Evolutionary conservation across 345 rosid species (phyloP).

Genomic region (Dovyalis caffra): DNA sequence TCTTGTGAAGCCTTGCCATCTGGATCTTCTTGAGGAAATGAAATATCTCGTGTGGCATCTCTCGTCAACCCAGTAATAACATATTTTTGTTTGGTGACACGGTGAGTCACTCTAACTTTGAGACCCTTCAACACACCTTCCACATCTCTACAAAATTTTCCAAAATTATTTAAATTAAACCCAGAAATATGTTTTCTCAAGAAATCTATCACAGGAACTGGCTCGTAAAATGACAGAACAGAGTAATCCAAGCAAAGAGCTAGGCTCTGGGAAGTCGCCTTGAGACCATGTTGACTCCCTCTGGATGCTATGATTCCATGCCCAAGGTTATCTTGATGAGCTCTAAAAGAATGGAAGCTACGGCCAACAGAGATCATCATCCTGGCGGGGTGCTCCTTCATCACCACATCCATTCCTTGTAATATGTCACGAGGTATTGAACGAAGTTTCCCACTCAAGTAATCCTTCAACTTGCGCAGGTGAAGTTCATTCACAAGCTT

Average conservation of each 20-base stretch:
- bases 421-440: slow-evolving; percentile 64
- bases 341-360: slow-evolving; percentile 44
- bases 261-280: slow-evolving; percentile 71
- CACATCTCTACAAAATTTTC: slow-evolving; percentile 26
- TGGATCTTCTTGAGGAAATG: slow-evolving; percentile 45
- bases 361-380: slow-evolving; percentile 65
- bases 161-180: slow-evolving; percentile 29
- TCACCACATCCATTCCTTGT: slow-evolving; percentile 87
- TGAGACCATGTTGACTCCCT: slow-evolving; percentile 76
- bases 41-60: slow-evolving; percentile 30
- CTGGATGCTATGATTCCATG: slow-evolving; percentile 58
- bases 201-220: slow-evolving; percentile 56
- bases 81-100: slow-evolving; percentile 59
- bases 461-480: slow-evolving; percentile 57
- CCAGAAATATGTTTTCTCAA: slow-evolving; percentile 41
- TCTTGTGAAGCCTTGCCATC: slow-evolving; percentile 34
- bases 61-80: slow-evolving; percentile 50
- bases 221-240: slow-evolving; percentile 66
- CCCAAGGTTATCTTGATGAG: slow-evolving; percentile 43
- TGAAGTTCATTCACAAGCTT: slow-evolving; percentile 66
- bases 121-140: slow-evolving; percentile 48
- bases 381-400: slow-evolving; percentile 80
- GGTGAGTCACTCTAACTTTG: slow-evolving; percentile 67
- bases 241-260: slow-evolving; percentile 74
- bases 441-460: slow-evolving; percentile 36